Conservation (phyloP, 805 yeast genomes). For the Zygotorulaspora danielsina region DNA sequence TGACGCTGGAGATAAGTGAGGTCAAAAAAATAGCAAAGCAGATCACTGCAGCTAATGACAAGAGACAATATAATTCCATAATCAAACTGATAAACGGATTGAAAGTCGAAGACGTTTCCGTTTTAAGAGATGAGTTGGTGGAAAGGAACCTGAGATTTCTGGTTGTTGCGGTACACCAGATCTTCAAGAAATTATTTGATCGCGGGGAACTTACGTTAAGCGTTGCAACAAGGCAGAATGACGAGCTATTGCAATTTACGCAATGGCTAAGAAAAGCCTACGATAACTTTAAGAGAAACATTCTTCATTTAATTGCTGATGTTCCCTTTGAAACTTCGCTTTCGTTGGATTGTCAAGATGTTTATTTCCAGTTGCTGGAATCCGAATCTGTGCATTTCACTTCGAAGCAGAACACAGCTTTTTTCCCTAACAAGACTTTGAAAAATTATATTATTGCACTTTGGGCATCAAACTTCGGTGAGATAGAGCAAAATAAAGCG, state of each 20-base stretch:
- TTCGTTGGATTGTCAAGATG: slow-evolving; percentile 52
- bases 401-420: slow-evolving; percentile 49
- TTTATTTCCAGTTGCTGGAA: slow-evolving; percentile 50
- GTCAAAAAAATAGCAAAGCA: slow-evolving; percentile 29
- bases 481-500: slow-evolving; percentile 44
- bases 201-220: slow-evolving; percentile 31
- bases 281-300: slow-evolving; percentile 44
- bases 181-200: slow-evolving; percentile 32
- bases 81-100: slow-evolving; percentile 29
- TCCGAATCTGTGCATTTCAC: slow-evolving; percentile 53
- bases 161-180: slow-evolving; percentile 31
- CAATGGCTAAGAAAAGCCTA: slow-evolving; percentile 63
- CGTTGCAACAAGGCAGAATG: slow-evolving; percentile 23
- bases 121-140: slow-evolving; percentile 11
- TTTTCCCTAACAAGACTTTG: slow-evolving; percentile 57
- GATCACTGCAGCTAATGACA: slow-evolving; percentile 27
- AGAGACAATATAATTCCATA: slow-evolving; percentile 32
- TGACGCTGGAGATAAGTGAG: slow-evolving; percentile 25
- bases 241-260: slow-evolving; percentile 36
- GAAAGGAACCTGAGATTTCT: slow-evolving; percentile 30
- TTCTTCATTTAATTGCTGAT: slow-evolving; percentile 42
- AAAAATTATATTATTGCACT: slow-evolving; percentile 40
- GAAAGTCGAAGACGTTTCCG: slow-evolving; percentile 9
- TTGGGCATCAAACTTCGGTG: slow-evolving; percentile 37
- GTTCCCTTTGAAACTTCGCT: slow-evolving; percentile 42